These are phyloP conservation scores for Venturia effusa DNA, from an alignment of 2,329 filamentous ascomycete species.

Conservation along the genomic window DNA sequence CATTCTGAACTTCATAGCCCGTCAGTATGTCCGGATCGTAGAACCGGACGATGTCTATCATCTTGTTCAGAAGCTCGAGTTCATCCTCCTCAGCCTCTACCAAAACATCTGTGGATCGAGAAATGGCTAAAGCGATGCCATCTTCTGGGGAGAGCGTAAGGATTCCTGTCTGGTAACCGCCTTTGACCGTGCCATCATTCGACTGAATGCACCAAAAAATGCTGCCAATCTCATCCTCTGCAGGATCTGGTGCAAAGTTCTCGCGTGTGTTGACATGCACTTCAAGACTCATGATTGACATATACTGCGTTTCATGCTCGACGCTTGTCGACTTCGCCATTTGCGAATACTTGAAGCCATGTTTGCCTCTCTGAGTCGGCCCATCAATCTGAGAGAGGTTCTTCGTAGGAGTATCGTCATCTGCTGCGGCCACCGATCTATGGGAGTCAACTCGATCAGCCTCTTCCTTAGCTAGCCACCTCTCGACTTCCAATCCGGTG, in stretches of 20 bases:
- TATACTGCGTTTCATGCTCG: constrained; percentile 78
- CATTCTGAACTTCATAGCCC: constrained; percentile 87
- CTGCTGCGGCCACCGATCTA: constrained; percentile 5
- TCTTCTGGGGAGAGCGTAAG: constrained; percentile 58
- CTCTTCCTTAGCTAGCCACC: constrained; percentile 48
- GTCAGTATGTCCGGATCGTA: constrained; percentile 88
- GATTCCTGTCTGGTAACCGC: constrained; percentile 54
- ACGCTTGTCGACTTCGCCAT: constrained; percentile 64
- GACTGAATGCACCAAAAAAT: constrained; percentile 86
- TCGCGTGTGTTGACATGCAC: constrained; percentile 82
- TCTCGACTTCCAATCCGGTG: constrained; percentile 53
- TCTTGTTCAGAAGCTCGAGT: constrained; percentile 70
- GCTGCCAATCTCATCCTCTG: constrained; percentile 77
- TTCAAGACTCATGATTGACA: constrained; percentile 94
- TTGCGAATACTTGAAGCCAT: constrained; percentile 80
- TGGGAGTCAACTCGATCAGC: constrained; percentile 9
- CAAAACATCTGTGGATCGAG: constrained; percentile 49
- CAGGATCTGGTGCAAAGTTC: constrained; percentile 74
- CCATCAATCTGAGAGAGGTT: constrained; percentile 75
- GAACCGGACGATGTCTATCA: constrained; percentile 74
- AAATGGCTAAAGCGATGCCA: constrained; percentile 48
- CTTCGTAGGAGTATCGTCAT: constrained; percentile 8
- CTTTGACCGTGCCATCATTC: constrained; percentile 49
- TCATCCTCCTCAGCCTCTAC: constrained; percentile 69
- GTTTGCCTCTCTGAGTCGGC: constrained; percentile 68